Evolutionary conservation across 176 grass and related monocot species (phyloP).

Genomic region (Eragrostis curvula): DNA sequence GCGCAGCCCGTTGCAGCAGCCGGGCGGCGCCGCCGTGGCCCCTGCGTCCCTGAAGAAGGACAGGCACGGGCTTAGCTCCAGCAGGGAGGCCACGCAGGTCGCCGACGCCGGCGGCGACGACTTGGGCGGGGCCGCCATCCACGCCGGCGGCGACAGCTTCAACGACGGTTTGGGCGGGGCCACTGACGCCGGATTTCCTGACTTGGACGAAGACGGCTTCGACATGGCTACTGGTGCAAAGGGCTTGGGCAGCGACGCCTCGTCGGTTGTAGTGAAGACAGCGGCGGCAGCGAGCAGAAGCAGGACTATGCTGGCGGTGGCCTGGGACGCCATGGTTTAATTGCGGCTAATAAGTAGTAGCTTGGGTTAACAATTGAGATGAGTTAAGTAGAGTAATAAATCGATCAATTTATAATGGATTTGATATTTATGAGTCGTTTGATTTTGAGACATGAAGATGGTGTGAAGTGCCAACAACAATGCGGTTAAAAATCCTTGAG

Average conservation of each 20-base stretch:
- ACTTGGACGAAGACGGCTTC: too few relatives aligned
- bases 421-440: background rate
- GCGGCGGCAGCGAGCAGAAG: slow-evolving; percentile 1
- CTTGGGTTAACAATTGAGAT: background rate
- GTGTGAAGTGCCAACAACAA: background rate
- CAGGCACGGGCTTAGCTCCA: slow-evolving; percentile 49
- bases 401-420: background rate
- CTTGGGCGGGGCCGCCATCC: background rate
- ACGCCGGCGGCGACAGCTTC: background rate
- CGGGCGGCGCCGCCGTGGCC: slow-evolving; percentile 27
- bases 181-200: background rate
- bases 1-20: slow-evolving; percentile 40
- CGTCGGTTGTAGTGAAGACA: background rate
- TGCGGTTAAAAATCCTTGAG: background rate
- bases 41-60: slow-evolving; percentile 31
- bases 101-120: background rate
- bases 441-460: background rate
- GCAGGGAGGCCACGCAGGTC: slow-evolving; percentile 42
- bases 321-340: slow-evolving; percentile 24
- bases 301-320: background rate
- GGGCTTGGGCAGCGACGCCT: background rate
- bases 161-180: background rate
- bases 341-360: background rate
- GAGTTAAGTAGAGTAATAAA: background rate
- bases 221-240: too few relatives aligned